Evolutionary conservation across 2,329 filamentous ascomycete genomes (phyloP), one percentile per base, ranked within the genome.

Genomic region (Aspergillus sp.): DNA sequence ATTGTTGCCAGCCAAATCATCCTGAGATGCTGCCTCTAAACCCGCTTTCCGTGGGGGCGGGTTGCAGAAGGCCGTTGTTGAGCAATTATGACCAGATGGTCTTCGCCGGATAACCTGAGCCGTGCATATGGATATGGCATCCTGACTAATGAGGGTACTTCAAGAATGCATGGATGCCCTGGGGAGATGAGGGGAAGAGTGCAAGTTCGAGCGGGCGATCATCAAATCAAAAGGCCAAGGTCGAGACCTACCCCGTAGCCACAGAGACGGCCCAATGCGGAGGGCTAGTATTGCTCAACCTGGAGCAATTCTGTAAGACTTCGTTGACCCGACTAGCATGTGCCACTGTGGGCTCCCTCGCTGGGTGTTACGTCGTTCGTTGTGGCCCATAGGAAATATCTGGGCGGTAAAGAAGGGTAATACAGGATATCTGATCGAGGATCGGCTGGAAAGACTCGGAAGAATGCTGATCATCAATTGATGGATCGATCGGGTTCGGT

Each of bases 131-230:
- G 56, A 50, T 19, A 43, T 41, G 11, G 38, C 28, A 56, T 45
- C 28, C 54, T 38, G 47, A 30, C 46, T 52, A 54, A 31, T 58
- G 28, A 57, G 50, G 17, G 31, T 48, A 22, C 28, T 54, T 23
- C 49, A 48, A 45, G 25, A 31, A 63, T 60, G 61, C 57, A 63
- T 53, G 55, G 23, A 55, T 62, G 55, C 52, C 55, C 45, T 56
- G 31, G 30, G 45, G 31, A 51, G 30, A 50, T 23, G 48, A 17
- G 5, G 48, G 46, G 46, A 30, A 9, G 54, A 15, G 19, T n/a
- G 22, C 13, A 48, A 34, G 11, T 38, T 57, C 19, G 23, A 55
- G 34, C 34, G 13, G 34, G 11, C 34, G 34, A 55, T 43, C 53
- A 34, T 46, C 46, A 19, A 48, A 48, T 22, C 22, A 48, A 25